Conservation (phyloP, 2,329 filamentous ascomycete species). For the Fusarium sp. region DNA sequence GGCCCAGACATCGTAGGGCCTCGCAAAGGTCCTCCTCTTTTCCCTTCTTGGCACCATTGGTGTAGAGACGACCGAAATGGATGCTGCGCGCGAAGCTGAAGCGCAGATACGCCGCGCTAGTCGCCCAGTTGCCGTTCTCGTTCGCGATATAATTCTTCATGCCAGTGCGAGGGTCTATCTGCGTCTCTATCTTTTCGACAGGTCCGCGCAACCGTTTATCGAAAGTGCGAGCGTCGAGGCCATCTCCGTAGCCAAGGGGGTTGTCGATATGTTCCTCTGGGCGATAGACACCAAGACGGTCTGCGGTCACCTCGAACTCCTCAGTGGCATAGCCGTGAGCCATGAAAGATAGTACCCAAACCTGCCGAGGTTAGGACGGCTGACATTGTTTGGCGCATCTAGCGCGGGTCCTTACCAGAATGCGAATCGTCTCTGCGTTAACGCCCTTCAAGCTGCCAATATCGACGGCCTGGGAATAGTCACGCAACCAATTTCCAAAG, state of each 20-base stretch:
- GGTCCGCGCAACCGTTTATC: slow-evolving; percentile 86
- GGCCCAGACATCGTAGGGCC: slow-evolving; percentile 79
- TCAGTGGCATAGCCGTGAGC: slow-evolving; percentile 87
- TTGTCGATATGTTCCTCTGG: slow-evolving; percentile 82
- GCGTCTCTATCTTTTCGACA: slow-evolving; percentile 75
- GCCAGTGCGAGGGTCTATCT: slow-evolving; percentile 80
- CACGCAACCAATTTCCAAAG: slow-evolving; percentile 88
- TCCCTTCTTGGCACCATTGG: slow-evolving; percentile 70
- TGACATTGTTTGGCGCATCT: not conserved
- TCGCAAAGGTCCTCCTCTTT: slow-evolving; percentile 84
- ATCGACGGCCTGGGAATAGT: slow-evolving; percentile 87
- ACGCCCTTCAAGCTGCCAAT: slow-evolving; percentile 83
- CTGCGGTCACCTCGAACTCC: slow-evolving; percentile 85
- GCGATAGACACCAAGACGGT: slow-evolving; percentile 82
- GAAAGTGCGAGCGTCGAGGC: slow-evolving; percentile 82
- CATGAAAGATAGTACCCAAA: slow-evolving; percentile 85
- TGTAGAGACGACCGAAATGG: slow-evolving; percentile 81
- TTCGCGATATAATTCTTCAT: slow-evolving; percentile 99
- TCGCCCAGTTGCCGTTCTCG: slow-evolving; percentile 87
- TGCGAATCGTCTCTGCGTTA: slow-evolving; percentile 80
- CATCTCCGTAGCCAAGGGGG: slow-evolving; percentile 87
- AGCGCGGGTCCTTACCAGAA: slow-evolving; percentile 61
- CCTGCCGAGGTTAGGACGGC: slow-evolving; percentile 46
- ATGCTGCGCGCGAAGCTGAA: slow-evolving; percentile 80
- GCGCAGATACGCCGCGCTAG: slow-evolving; percentile 85